These are phyloP conservation scores for Phytopythium sindhum DNA, from an alignment of 352 stramenopile species.

Conservation along the genomic window DNA sequence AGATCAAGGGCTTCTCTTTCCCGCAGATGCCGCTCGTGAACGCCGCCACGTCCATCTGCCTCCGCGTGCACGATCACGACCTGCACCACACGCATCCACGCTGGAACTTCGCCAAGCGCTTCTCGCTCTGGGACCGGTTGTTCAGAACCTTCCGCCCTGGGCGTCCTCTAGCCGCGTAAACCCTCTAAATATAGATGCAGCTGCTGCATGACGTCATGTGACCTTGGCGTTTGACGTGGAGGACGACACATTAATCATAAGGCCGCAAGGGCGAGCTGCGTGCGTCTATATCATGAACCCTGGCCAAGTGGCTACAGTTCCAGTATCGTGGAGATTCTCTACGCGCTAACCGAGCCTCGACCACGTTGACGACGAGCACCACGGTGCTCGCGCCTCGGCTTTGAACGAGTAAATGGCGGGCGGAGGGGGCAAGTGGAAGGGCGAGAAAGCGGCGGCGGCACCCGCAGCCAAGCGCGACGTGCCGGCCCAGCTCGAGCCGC, in stretches of 20 bases:
- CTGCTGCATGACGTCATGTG: background rate
- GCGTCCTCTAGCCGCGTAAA: constrained; percentile 5
- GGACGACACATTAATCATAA: background rate
- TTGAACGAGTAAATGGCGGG: background rate
- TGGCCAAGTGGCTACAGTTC: background rate
- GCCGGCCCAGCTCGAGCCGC: constrained; percentile 48
- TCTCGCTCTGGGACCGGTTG: constrained; percentile 83
- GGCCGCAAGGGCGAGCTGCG: background rate
- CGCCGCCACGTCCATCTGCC: constrained; percentile 38
- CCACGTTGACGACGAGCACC: background rate
- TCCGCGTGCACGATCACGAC: constrained; percentile 82
- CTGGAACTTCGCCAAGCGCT: constrained; percentile 89
- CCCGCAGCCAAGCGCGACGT: constrained; percentile 31
- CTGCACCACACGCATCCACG: constrained; percentile 79
- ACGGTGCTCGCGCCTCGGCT: background rate
- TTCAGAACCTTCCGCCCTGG: constrained; percentile 73
- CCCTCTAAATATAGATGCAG: constrained; percentile 2
- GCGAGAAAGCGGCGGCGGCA: constrained; percentile 25
- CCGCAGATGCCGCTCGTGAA: constrained; percentile 78
- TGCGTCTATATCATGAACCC: background rate
- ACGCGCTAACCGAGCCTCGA: background rate
- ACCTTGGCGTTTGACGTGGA: background rate
- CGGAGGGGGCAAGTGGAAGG: constrained; percentile 32
- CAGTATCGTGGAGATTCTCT: background rate
- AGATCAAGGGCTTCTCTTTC: constrained; percentile 85